Conservation (phyloP, 2,329 filamentous ascomycete genomes). For the Nemania diffusa region DNA sequence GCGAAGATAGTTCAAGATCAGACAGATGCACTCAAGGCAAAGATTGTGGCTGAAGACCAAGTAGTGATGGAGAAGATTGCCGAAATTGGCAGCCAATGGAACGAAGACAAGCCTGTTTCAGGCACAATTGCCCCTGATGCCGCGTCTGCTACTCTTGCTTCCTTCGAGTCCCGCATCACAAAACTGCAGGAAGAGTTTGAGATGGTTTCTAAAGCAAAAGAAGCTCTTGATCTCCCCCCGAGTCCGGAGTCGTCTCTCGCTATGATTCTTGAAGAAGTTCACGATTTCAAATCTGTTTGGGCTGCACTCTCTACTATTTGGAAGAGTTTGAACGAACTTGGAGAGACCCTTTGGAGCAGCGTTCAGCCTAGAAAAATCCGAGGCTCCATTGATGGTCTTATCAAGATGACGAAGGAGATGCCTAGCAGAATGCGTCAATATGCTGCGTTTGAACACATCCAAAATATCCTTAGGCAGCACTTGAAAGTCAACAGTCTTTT, state of each 20-base stretch:
- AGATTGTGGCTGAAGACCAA: conserved; percentile 93
- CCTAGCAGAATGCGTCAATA: conserved; percentile 99
- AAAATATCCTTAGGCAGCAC: conserved; percentile 86
- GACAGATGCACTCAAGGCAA: conserved; percentile 91
- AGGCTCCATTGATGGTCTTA: conserved; percentile 85
- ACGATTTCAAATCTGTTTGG: conserved; percentile 99
- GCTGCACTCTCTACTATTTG: conserved; percentile 94
- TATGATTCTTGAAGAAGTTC: conserved; percentile 92
- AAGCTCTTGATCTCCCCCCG: conserved; percentile 89
- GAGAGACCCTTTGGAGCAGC: conserved; percentile 93
- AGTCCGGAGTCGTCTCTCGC: conserved; percentile 82
- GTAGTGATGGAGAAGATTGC: conserved; percentile 88
- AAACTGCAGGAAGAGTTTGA: conserved; percentile 87
- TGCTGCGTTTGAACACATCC: conserved; percentile 98
- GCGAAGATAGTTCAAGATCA: conserved; percentile 96
- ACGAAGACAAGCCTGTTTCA: conserved; percentile 95
- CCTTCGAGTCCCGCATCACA: conserved; percentile 86
- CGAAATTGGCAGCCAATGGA: conserved; percentile 88
- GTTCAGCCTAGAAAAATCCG: conserved; percentile 95
- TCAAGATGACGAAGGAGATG: conserved; percentile 99
- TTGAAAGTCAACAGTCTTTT: conserved; percentile 92
- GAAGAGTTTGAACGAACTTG: conserved; percentile 93
- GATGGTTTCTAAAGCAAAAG: conserved; percentile 96
- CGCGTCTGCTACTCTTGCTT: conserved; percentile 82
- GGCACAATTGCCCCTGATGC: conserved; percentile 91